Evolutionary conservation across 2,329 filamentous ascomycete species (phyloP).

Genomic region (Fusarium succisae): DNA sequence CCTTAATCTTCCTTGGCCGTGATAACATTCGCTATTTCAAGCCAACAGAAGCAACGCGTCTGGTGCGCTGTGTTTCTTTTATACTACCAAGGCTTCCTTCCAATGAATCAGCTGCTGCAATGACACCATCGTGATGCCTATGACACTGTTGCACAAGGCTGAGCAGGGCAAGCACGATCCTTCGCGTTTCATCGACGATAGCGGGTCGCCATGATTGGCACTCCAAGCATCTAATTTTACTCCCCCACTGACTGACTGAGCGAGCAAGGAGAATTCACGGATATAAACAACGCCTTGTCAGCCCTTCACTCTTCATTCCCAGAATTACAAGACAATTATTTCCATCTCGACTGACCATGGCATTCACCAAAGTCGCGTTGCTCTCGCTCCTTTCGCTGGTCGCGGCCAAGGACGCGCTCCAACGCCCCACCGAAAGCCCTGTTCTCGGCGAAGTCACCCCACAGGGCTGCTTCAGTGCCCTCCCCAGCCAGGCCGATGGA

Average conservation of each 20-base stretch:
- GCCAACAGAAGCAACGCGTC: background rate
- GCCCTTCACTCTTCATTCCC: too few relatives aligned
- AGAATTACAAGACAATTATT: background rate
- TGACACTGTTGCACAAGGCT: background rate
- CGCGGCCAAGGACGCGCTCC: conserved; percentile 36
- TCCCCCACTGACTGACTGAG: background rate
- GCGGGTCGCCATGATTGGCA: background rate
- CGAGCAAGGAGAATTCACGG: background rate
- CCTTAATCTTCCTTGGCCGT: background rate
- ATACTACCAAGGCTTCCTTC: background rate
- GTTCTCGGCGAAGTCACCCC: background rate
- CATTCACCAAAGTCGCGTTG: background rate
- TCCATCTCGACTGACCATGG: background rate
- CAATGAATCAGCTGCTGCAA: background rate
- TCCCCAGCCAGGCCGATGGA: background rate
- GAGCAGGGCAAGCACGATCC: background rate
- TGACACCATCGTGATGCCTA: background rate
- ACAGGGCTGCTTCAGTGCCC: conserved; percentile 28
- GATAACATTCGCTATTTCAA: background rate
- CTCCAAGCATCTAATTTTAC: background rate
- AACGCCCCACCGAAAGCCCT: conserved; percentile 43
- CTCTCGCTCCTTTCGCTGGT: background rate
- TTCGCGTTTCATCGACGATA: conserved; percentile 1
- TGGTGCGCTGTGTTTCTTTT: background rate
- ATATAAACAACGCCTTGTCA: background rate